Evolutionary conservation across 1,284 basidiomycete species (phyloP).

Genomic region (Pseudozyma hubeiensis): DNA sequence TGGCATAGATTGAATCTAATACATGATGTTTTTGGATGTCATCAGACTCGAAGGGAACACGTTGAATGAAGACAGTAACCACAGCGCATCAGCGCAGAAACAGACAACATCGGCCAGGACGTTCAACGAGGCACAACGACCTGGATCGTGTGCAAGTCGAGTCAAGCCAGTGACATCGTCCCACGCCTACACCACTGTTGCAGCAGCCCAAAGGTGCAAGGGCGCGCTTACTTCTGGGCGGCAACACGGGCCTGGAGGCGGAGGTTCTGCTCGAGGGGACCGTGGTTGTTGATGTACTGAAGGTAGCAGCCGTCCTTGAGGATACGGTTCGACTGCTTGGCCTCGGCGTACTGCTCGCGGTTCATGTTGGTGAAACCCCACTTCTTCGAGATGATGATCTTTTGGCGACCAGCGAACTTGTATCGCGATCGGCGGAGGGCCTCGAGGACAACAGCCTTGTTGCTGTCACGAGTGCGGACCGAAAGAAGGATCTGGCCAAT

Average conservation of each 20-base stretch:
- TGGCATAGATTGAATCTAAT: slow-evolving; percentile 35
- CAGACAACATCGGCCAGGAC: neutral
- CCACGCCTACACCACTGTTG: slow-evolving; percentile 28
- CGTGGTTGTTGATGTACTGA: slow-evolving; percentile 68
- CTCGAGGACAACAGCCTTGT: slow-evolving; percentile 91
- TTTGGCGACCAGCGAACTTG: slow-evolving; percentile 99
- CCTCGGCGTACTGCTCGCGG: slow-evolving; percentile 86
- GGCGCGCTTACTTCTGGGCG: slow-evolving; percentile 61
- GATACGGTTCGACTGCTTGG: slow-evolving; percentile 79
- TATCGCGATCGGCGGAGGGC: slow-evolving; percentile 87
- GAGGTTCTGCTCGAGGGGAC: slow-evolving; percentile 65
- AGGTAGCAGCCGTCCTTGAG: slow-evolving; percentile 68
- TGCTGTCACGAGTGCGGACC: slow-evolving; percentile 90
- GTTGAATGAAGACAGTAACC: slow-evolving; percentile 13
- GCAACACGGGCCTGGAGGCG: slow-evolving; percentile 66
- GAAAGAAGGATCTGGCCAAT: slow-evolving; percentile 98
- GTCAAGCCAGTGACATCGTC: neutral
- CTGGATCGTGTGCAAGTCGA: neutral
- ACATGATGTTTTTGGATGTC: slow-evolving; percentile 25
- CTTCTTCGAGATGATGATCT: slow-evolving; percentile 84
- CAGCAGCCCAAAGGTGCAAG: neutral
- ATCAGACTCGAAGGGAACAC: slow-evolving; percentile 11
- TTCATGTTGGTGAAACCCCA: slow-evolving; percentile 93
- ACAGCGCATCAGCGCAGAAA: slow-evolving; percentile 31
- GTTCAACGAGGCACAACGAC: neutral